Conservation (phyloP, 2,329 filamentous ascomycete genomes). For the Botryotinia globosa region DNA sequence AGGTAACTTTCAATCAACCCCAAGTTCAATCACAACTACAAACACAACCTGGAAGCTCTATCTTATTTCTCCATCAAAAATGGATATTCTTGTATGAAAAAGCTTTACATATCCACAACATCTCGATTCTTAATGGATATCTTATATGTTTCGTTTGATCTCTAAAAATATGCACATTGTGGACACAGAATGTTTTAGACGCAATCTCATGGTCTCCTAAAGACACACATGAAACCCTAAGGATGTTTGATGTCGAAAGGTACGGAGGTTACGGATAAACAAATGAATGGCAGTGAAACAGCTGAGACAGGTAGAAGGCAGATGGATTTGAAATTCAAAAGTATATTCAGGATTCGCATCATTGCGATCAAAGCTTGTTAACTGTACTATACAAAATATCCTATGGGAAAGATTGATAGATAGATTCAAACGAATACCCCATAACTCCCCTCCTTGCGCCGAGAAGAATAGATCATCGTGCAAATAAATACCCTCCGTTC, state of each 20-base stretch:
- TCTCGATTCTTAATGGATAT: not conserved
- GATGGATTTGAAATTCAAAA: not conserved
- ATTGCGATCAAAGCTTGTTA: not conserved
- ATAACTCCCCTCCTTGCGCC: not conserved
- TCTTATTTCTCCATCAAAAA: not conserved
- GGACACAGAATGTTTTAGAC: not conserved
- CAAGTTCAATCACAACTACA: not conserved
- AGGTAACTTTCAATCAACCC: not conserved
- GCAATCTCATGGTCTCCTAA: not conserved
- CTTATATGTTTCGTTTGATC: not conserved
- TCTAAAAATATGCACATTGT: not conserved
- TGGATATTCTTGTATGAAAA: not conserved
- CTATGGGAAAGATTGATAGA: not conserved
- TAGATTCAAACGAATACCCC: not conserved
- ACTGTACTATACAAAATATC: not conserved
- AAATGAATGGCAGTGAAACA: not conserved
- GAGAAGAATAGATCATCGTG: not conserved
- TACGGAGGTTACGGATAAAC: not conserved
- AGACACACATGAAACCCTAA: not conserved
- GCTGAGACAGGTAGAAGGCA: not conserved
- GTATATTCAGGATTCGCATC: not conserved
- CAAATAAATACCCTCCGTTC: not conserved
- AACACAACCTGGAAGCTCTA: not conserved
- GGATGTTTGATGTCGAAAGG: not conserved
- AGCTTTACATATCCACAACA: rapidly evolving